These are phyloP conservation scores for Cutaneotrichosporon cutaneum DNA, from an alignment of 1,284 basidiomycete species.

Conservation along the genomic window DNA sequence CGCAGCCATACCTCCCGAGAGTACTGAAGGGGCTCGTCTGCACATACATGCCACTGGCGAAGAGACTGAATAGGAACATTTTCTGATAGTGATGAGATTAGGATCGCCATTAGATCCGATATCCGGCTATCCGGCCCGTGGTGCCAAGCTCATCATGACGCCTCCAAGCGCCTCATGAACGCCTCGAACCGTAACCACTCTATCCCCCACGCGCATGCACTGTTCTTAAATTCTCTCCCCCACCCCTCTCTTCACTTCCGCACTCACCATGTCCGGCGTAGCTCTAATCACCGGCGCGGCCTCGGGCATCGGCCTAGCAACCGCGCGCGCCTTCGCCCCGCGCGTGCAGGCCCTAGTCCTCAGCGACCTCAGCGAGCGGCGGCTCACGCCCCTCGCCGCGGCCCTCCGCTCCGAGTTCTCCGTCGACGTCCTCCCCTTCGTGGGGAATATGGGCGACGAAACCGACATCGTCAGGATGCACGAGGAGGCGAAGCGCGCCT, in stretches of 20 bases:
- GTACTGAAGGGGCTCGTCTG: too few species aligned
- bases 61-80: too few species aligned
- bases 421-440: conserved; percentile 12
- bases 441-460: conserved; percentile 21
- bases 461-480: conserved; percentile 15
- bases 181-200: too few species aligned
- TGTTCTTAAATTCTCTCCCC: too few species aligned
- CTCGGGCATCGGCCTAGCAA: conserved; percentile 21
- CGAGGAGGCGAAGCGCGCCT: conserved; percentile 10
- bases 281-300: conserved; percentile 29
- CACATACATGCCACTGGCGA: too few species aligned
- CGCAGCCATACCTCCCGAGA: too few species aligned
- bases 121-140: too few species aligned
- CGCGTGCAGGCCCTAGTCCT: conserved; percentile 6
- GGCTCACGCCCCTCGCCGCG: conserved; percentile 7
- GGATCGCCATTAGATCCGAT: too few species aligned
- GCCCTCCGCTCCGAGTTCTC: conserved; percentile 13
- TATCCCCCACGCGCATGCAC: too few species aligned
- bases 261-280: conserved; percentile 16
- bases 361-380: conserved; percentile 9
- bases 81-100: too few species aligned
- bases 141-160: too few species aligned
- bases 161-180: too few species aligned
- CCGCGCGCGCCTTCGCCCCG: background rate
- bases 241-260: background rate